Conservation (phyloP, 352 stramenopile species). For the Phytopythium montanum region DNA sequence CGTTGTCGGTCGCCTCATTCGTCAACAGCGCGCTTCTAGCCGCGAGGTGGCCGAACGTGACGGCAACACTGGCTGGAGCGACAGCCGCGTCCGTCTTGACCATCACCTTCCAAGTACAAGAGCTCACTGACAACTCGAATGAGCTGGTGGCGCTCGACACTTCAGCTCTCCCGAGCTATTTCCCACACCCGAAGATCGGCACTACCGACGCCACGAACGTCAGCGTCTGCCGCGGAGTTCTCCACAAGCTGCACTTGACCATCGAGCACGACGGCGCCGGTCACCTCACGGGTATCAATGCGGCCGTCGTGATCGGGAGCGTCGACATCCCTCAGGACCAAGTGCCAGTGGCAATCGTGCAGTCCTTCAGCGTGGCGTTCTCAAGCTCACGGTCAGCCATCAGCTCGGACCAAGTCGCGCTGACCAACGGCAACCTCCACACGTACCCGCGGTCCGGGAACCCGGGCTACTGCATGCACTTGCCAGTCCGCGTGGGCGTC, state of each 20-base stretch:
- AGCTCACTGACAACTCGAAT: conserved; percentile 6
- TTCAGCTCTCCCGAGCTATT: conserved; percentile 22
- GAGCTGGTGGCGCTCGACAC: conserved; percentile 5
- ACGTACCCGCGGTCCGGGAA: conserved; percentile 35
- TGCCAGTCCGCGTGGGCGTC: conserved; percentile 30
- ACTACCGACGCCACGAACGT: not conserved
- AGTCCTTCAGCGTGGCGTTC: conserved; percentile 34
- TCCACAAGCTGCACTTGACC: conserved; percentile 20
- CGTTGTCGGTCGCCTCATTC: conserved; percentile 14
- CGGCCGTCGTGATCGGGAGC: conserved; percentile 19
- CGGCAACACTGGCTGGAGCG: not conserved
- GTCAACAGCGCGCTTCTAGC: conserved; percentile 17
- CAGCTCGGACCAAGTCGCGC: conserved; percentile 11
- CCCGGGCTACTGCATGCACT: conserved; percentile 31
- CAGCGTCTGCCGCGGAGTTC: conserved; percentile 17
- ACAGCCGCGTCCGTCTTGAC: conserved; percentile 4
- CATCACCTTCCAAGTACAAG: conserved; percentile 12
- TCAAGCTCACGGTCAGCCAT: conserved; percentile 14
- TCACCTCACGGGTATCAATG: conserved; percentile 18
- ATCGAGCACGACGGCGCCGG: conserved; percentile 29
- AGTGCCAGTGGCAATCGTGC: conserved; percentile 10
- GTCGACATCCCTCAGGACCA: not conserved
- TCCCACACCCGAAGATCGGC: conserved; percentile 12
- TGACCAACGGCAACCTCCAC: conserved; percentile 30
- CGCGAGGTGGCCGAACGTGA: conserved; percentile 18